Base-by-base conservation (phyloP, 2,329 filamentous ascomycete species). In the Monilinia fructicola region DNA sequence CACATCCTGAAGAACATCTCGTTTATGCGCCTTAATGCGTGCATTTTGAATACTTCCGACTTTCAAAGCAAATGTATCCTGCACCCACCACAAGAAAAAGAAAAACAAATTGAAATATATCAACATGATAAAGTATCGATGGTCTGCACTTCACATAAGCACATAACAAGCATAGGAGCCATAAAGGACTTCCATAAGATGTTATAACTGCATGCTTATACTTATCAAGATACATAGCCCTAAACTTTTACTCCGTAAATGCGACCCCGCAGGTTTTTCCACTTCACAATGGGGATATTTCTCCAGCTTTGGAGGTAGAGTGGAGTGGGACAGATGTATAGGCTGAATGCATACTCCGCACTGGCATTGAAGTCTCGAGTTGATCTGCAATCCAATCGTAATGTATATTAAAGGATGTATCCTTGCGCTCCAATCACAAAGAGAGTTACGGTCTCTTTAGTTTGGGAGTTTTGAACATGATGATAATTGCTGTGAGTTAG, bases 1-100 rank as follows among this genome's bases (percentile, higher is more conserved):
- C 71, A 86, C 81, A 74, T 85, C 79, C 73, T 87, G 85, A 59
- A 86, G 73, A 28, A 78, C 75, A 66, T 80, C 82, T 69, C 83
- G 78, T 71, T 82, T 42, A n/a, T 40, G n/a, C 31, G 23, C 46
- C 35, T 42, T 52, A n/a, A 62, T 62, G 23, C 28, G 59, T 9
- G 46, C 59, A 42, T 62, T 62, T 3, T 31, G 42, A 26, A 62
- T 62, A n/a, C 31, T 54, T 10, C 59, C 59, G 31, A 74, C 62
- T 26, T 12, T 44, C 18, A 71, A 67, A 58, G 75, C 74, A 23
- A 74, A 58, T 31, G n/a, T 4, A 3, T 23, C 40, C 26, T 58
- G 55, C 42, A 58, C 23, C 23, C 23, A 46, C 23, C 40, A 58
- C 18, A 11, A 18, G 21, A 21, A 21, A 46, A 58, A 31, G 2